Evolutionary conservation across 2,329 filamentous ascomycete genomes (phyloP).

Genomic region (Metarhizium sp.): DNA sequence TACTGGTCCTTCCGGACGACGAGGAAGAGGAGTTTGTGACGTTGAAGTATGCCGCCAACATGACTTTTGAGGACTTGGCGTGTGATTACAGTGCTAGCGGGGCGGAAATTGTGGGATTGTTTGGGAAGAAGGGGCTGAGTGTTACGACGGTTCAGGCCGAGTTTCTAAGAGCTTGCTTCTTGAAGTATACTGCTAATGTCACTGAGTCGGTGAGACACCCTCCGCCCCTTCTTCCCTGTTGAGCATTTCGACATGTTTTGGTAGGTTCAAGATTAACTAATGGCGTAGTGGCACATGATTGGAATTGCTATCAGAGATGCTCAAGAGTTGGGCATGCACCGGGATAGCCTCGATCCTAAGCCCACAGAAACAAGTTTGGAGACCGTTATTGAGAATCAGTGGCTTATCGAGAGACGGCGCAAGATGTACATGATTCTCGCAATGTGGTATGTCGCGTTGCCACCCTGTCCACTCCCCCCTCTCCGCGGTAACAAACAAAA

Average conservation of each 20-base stretch:
- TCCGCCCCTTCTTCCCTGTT: neutral
- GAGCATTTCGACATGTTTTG: neutral
- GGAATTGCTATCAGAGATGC: conserved; percentile 50
- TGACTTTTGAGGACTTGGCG: conserved; percentile 52
- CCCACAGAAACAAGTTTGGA: conserved; percentile 36
- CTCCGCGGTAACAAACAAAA: neutral
- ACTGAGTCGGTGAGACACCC: conserved; percentile 38
- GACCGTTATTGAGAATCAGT: conserved; percentile 44
- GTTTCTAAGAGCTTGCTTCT: conserved; percentile 44
- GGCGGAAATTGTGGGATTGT: conserved; percentile 38
- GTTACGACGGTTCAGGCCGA: conserved; percentile 47
- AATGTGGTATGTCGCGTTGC: conserved; percentile 18
- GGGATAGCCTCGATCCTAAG: conserved; percentile 41
- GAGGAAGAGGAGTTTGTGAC: conserved; percentile 40
- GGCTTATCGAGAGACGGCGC: conserved; percentile 46
- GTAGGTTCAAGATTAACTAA: neutral
- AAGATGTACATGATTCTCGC: conserved; percentile 47
- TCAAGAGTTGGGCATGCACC: conserved; percentile 52
- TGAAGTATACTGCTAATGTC: conserved; percentile 50
- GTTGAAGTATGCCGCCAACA: conserved; percentile 48
- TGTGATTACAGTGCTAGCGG: conserved; percentile 52
- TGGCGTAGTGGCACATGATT: conserved; percentile 42
- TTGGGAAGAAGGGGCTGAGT: conserved; percentile 48
- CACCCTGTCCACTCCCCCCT: neutral
- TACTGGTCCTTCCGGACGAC: conserved; percentile 41